Percentiles rank a stretch among this genome's conserved stretches.
Evolutionary conservation across 139 green algal species (phyloP).

Genomic region (Haematococcus lacustris): DNA sequence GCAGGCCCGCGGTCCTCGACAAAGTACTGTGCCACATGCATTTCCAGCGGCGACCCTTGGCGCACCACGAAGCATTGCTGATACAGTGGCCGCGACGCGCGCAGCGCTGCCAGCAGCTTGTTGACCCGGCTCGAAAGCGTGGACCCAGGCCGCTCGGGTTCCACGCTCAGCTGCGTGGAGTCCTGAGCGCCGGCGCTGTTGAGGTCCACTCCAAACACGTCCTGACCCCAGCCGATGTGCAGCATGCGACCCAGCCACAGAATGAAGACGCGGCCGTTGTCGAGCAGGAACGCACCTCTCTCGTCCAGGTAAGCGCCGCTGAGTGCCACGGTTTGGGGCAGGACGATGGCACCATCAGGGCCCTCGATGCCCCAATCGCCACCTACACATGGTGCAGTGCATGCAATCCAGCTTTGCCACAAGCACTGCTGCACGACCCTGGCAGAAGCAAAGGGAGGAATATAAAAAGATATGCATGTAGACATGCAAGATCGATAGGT

Average conservation of each 20-base stretch:
- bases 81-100: conserved; percentile 29
- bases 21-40: conserved; percentile 67
- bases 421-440: too few species aligned
- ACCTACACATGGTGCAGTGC: too few species aligned
- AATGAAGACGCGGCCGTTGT: conserved; percentile 75
- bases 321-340: conserved; percentile 68
- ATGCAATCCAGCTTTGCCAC: too few species aligned
- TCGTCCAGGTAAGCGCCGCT: conserved; percentile 48
- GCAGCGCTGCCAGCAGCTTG: conserved; percentile 48
- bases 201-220: conserved; percentile 38
- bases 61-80: conserved; percentile 53
- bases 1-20: conserved; percentile 71
- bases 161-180: conserved; percentile 31
- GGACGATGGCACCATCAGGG: conserved; percentile 24
- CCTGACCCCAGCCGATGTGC: conserved; percentile 19
- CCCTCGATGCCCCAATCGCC: conserved; percentile 37
- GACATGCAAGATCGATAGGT: too few species aligned
- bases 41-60: conserved; percentile 60
- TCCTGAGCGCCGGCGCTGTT: conserved; percentile 5
- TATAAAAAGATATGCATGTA: too few species aligned
- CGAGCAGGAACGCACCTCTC: conserved; percentile 78
- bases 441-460: too few species aligned
- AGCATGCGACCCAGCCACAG: conserved; percentile 78
- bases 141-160: conserved; percentile 45
- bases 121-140: conserved; percentile 55